These are phyloP conservation scores for Podila epigama DNA, from an alignment of 192 early-diverging fungal species.

Conservation along the genomic window DNA sequence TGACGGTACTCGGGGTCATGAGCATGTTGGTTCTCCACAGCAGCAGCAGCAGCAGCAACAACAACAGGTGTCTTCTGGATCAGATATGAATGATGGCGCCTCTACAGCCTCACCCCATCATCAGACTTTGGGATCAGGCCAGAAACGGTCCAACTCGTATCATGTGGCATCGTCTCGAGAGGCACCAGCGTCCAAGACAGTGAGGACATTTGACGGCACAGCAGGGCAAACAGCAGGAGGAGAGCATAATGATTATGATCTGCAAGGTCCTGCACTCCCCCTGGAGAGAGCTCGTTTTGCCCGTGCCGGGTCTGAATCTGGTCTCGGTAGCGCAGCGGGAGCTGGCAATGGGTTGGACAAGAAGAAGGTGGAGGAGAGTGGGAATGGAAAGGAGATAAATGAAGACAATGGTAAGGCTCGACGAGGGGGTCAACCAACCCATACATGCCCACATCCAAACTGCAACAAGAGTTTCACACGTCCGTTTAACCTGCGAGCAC, in stretches of 20 bases:
- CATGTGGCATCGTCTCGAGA: slow-evolving; percentile 17
- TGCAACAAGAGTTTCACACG: slow-evolving; percentile 68
- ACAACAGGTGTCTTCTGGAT: no score
- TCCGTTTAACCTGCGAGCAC: slow-evolving; percentile 75
- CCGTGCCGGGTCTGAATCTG: background rate
- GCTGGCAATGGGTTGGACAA: no score
- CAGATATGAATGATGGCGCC: no score
- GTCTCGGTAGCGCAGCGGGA: no score
- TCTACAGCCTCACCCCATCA: slow-evolving; percentile 2
- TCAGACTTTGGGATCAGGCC: slow-evolving; percentile 9
- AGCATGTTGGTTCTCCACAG: no score
- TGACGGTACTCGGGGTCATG: slow-evolving; percentile 6
- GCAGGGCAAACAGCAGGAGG: background rate
- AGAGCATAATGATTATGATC: slow-evolving; percentile 34
- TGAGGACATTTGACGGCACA: slow-evolving; percentile 21
- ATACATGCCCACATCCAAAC: slow-evolving; percentile 42
- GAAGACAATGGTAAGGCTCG: slow-evolving; percentile 15
- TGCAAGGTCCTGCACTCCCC: slow-evolving; percentile 32
- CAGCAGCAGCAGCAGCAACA: no score
- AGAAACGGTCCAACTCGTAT: slow-evolving; percentile 35
- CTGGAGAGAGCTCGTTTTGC: slow-evolving; percentile 11
- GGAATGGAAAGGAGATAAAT: background rate
- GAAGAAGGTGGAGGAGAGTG: background rate
- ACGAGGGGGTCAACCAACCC: slow-evolving; percentile 18
- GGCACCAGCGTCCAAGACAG: slow-evolving; percentile 20